Conservation (phyloP, 257 asterid genomes). For the Penstemon eatonii region DNA sequence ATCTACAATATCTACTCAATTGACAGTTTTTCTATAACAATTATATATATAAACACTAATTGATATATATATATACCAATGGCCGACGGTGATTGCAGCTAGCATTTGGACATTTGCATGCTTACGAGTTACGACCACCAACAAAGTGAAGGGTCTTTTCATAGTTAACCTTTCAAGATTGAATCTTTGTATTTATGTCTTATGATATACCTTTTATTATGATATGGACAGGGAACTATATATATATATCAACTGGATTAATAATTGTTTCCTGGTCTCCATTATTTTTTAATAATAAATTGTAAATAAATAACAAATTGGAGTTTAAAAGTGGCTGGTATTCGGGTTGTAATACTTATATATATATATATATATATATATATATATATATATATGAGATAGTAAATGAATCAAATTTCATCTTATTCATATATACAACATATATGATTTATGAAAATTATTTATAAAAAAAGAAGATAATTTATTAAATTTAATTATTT, state of each 20-base stretch:
- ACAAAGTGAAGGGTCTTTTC: not conserved
- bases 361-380: no score
- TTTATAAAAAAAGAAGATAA: no score
- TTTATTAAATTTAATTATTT: no score
- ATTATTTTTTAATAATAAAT: conserved; percentile 1
- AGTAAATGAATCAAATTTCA: no score
- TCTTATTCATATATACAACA: no score
- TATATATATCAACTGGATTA: not conserved
- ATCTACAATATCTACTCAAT: conserved; percentile 7
- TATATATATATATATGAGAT: no score
- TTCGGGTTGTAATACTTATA: not conserved
- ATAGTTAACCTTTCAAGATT: not conserved
- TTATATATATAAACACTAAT: not conserved
- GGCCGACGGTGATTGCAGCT: conserved; percentile 29
- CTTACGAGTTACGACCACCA: conserved; percentile 25
- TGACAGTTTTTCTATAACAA: conserved; percentile 10
- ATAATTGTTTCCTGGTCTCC: conserved; percentile 2
- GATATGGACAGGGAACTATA: conserved; percentile 1
- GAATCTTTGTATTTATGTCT: not conserved
- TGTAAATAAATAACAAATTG: not conserved
- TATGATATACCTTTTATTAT: not conserved
- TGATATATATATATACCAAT: not conserved
- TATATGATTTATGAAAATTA: no score
- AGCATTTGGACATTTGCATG: conserved; percentile 33
- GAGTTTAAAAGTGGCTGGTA: not conserved